These are phyloP conservation scores for Colletotrichum phormii DNA, from an alignment of 2,329 filamentous ascomycete genomes.

Conservation along the genomic window DNA sequence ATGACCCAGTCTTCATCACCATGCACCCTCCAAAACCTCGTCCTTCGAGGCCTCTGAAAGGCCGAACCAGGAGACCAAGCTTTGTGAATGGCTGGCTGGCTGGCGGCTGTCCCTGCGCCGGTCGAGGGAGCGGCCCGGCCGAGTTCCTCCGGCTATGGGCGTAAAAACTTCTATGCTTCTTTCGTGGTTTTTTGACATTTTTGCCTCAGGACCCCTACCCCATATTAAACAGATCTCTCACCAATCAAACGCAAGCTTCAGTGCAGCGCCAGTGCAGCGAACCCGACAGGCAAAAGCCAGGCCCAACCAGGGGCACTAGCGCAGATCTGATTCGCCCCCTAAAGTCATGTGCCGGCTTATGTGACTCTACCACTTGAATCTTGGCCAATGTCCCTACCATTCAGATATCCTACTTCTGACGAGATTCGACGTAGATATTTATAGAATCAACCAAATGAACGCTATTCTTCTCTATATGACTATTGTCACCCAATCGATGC, in stretches of 20 bases:
- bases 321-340: constrained; percentile 18
- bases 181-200: background rate
- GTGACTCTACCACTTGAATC: background rate
- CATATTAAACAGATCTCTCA: background rate
- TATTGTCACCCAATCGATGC: accelerated
- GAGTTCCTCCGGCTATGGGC: background rate
- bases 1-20: background rate
- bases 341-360: background rate
- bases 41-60: background rate
- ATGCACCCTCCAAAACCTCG: background rate
- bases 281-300: background rate
- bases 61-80: background rate
- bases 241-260: background rate
- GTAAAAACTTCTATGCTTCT: background rate
- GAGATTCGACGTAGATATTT: background rate
- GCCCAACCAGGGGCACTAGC: background rate
- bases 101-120: background rate
- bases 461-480: background rate
- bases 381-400: background rate
- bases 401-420: background rate
- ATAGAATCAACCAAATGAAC: background rate
- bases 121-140: background rate
- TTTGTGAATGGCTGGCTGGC: background rate
- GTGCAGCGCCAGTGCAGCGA: background rate
- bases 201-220: constrained; percentile 7